Conservation (phyloP, 306 rosid genomes). For the Mucuna pruriens region DNA sequence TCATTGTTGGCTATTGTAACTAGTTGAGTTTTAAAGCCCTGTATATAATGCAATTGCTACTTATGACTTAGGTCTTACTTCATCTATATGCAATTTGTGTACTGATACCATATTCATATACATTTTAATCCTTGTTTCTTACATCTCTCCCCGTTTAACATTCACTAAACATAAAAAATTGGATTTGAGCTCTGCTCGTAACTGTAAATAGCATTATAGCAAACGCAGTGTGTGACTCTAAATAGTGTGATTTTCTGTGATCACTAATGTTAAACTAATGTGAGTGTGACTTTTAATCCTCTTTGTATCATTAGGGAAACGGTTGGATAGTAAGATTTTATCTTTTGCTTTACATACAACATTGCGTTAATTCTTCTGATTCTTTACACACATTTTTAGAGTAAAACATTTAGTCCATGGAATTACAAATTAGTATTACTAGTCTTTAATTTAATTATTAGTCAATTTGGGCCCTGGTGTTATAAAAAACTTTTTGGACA, state of each 20-base stretch:
- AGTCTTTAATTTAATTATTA: neutral
- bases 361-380: neutral
- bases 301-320: neutral
- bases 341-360: neutral
- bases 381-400: neutral
- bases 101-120: neutral
- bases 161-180: neutral
- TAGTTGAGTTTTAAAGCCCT: constrained; percentile 25
- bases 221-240: neutral
- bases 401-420: neutral
- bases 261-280: neutral
- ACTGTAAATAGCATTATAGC: neutral
- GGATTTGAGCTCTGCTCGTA: neutral
- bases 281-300: neutral
- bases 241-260: neutral
- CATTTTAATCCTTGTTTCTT: neutral
- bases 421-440: neutral
- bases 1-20: constrained; percentile 13
- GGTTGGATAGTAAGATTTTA: neutral
- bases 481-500: neutral
- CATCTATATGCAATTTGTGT: neutral
- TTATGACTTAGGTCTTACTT: neutral
- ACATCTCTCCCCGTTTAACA: neutral
- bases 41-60: constrained; percentile 29
- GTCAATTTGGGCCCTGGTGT: neutral